Base-by-base conservation (phyloP, 2,329 filamentous ascomycete genomes). In the Acrocalymma vagum region DNA sequence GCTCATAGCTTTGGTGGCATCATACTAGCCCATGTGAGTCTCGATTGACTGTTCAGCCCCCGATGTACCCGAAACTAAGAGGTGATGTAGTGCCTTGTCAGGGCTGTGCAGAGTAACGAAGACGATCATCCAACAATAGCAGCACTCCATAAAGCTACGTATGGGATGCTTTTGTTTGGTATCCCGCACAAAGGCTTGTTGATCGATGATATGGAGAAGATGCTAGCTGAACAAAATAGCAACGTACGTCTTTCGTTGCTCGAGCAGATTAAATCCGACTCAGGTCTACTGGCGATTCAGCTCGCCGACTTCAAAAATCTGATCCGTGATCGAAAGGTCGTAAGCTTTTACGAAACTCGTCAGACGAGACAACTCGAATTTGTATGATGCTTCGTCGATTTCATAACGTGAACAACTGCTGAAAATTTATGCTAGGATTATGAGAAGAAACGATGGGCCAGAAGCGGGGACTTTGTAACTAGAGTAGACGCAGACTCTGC, bases 341-440 rank as follows among this genome's bases (percentile, higher is more conserved):
- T 61, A 20, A 65, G 53, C 41, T 67, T 65, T 34, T 67, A 56
- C 27, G 61, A 65, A 37, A 60, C 43, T 10, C 11, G 42, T 15
- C 55, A 58, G 27, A 63, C 60, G 3, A 45, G 39, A 33, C 37
- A 39, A 29, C 26, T 63, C 10, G 30, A 47, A 11, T 31, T 25
- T 20, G 57, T 62, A 51, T 25, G 45, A n/a, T n/a, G 9, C n/a
- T n/a, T n/a, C n/a, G n/a, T n/a, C n/a, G n/a, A n/a, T n/a, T n/a
- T n/a, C n/a, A n/a, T n/a, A n/a, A n/a, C n/a, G n/a, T n/a, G n/a
- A n/a, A n/a, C n/a, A n/a, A n/a, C n/a, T n/a, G n/a, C n/a, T n/a
- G n/a, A n/a, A 25, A 9, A 25, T 25, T 25, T 21, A 26, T 30
- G 34, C 37, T 22, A 37, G 27, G 29, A 38, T 17, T 24, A 18